Conservation (phyloP, 2,329 filamentous ascomycete species). For the Rugonectria rugulosa region DNA sequence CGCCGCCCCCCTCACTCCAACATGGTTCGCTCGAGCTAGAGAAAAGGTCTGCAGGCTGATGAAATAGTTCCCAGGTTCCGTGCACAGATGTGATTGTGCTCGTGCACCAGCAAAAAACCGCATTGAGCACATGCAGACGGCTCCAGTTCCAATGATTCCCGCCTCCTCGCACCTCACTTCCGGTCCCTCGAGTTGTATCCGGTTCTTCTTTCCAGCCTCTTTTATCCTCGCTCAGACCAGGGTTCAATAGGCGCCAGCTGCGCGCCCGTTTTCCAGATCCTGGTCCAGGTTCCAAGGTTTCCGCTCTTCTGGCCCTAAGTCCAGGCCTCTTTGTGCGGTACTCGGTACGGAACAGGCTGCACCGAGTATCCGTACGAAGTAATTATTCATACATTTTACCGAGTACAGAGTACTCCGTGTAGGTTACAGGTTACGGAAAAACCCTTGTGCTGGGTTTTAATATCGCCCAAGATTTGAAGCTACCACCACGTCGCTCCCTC, state of each 20-base stretch:
- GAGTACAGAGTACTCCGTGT: neutral
- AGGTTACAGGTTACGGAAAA: no score
- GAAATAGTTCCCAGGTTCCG: constrained; percentile 15
- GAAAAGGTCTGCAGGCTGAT: no score
- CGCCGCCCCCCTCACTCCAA: neutral
- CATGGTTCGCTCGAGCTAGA: constrained; percentile 10
- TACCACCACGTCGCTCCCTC: constrained; percentile 1
- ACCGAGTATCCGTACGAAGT: no score
- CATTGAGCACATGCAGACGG: constrained; percentile 10
- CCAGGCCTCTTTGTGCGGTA: no score
- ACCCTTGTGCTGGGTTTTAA: neutral
- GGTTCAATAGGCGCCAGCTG: neutral
- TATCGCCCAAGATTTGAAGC: neutral
- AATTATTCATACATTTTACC: no score
- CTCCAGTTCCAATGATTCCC: no score
- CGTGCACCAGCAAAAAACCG: neutral
- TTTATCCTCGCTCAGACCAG: neutral
- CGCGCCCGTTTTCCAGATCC: neutral
- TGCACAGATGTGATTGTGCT: constrained; percentile 16
- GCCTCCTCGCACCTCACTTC: constrained; percentile 8
- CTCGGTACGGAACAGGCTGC: no score
- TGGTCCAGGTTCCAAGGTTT: neutral
- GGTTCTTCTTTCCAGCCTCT: neutral
- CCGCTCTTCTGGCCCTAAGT: neutral
- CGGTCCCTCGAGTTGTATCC: neutral